phyloP scores from a whole-genome alignment of 352 stramenopile genomes.

The Thraustochytrium striatum region DNA sequence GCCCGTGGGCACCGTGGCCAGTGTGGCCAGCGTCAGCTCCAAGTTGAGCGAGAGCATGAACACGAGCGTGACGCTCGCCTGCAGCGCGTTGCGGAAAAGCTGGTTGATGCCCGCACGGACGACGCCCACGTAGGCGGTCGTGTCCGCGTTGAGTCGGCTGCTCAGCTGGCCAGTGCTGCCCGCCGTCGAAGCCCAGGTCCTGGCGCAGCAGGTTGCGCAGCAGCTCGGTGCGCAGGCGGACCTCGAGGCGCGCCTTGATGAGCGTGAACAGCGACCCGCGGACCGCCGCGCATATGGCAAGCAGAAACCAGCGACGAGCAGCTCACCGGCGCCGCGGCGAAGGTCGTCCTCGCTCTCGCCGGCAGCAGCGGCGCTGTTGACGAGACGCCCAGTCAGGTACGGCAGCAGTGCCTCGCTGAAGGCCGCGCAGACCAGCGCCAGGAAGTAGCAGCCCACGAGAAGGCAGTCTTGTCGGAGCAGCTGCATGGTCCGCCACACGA shows the following conservation, averaged over 20 bases:
- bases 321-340: not conserved
- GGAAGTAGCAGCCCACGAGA: too few species aligned
- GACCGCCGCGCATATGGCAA: constrained; percentile 50
- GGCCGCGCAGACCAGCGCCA: too few species aligned
- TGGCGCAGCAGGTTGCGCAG: constrained; percentile 65
- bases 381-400: constrained; percentile 54
- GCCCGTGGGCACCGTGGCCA: constrained; percentile 61
- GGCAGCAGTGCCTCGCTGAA: constrained; percentile 54
- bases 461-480: too few species aligned
- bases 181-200: constrained; percentile 71
- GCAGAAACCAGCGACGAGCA: constrained; percentile 8
- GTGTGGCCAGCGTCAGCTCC: constrained; percentile 62
- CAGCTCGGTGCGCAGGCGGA: constrained; percentile 58
- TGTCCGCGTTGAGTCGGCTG: constrained; percentile 63
- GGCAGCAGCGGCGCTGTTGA: constrained; percentile 53
- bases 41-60: constrained; percentile 69
- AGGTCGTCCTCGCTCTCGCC: constrained; percentile 10
- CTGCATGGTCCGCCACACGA: too few species aligned
- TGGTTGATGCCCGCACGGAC: too few species aligned
- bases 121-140: too few species aligned
- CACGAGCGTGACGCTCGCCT: constrained; percentile 60
- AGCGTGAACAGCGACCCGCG: constrained; percentile 56
- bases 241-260: constrained; percentile 53
- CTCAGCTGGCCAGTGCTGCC: constrained; percentile 65
- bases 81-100: constrained; percentile 62